Conservation (phyloP, 345 rosid species). For the Cardamine resedifolia region DNA sequence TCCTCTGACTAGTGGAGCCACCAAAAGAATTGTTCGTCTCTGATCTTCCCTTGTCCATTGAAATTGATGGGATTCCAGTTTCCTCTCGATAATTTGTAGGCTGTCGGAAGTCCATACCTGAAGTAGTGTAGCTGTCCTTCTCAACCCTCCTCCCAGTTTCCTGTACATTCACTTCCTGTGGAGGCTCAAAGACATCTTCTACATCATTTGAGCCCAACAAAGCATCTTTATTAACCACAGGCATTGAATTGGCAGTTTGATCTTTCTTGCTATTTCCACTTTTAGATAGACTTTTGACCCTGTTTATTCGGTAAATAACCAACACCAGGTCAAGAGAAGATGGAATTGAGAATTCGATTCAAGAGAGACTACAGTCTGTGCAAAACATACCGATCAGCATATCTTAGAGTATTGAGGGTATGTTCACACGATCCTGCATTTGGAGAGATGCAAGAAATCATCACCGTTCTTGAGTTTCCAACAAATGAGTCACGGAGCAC, state of each 20-base stretch:
- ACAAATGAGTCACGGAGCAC: slow-evolving; percentile 97
- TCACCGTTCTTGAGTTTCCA: slow-evolving; percentile 95
- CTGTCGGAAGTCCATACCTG: slow-evolving; percentile 39
- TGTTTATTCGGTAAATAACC: slow-evolving; percentile 38
- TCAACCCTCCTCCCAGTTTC: slow-evolving; percentile 65
- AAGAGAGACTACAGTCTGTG: slow-evolving; percentile 15
- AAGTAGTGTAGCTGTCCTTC: slow-evolving; percentile 48
- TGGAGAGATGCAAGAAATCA: slow-evolving; percentile 99
- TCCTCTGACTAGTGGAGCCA: slow-evolving; percentile 50
- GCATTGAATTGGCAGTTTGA: slow-evolving; percentile 50
- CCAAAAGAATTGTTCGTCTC: slow-evolving; percentile 41
- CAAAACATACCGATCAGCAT: slow-evolving; percentile 80
- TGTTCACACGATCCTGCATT: slow-evolving; percentile 98
- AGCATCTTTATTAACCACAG: slow-evolving; percentile 50
- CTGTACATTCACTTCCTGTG: slow-evolving; percentile 51
- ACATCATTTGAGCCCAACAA: slow-evolving; percentile 50
- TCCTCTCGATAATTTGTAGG: slow-evolving; percentile 52
- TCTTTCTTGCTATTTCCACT: slow-evolving; percentile 84
- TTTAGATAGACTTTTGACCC: slow-evolving; percentile 97
- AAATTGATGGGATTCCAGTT: slow-evolving; percentile 50
- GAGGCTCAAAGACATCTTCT: slow-evolving; percentile 59
- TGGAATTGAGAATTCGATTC: slow-evolving; percentile 1
- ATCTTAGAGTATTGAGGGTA: slow-evolving; percentile 95
- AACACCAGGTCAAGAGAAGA: slow-evolving; percentile 9
- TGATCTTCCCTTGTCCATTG: slow-evolving; percentile 48